Conservation (phyloP, 768 basidiomycete species). For the Fomitopsis pulvina region DNA sequence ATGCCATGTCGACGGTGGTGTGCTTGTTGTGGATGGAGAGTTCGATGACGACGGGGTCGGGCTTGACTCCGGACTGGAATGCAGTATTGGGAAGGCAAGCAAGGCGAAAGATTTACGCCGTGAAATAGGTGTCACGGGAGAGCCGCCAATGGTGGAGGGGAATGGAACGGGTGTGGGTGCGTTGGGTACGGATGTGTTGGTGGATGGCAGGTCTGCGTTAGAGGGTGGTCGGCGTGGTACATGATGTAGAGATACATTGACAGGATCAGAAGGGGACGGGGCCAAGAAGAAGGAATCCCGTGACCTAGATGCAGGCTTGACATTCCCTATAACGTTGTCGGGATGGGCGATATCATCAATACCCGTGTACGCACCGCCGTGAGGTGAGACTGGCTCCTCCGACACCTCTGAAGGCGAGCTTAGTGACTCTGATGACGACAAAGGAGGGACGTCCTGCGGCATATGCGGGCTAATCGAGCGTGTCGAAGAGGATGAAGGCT, state of each 20-base stretch:
- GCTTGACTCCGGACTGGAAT: conserved; percentile 17
- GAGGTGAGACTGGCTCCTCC: conserved; percentile 23
- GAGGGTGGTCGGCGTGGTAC: conserved; percentile 7
- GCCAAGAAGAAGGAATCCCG: conserved; percentile 12
- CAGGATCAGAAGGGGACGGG: background rate
- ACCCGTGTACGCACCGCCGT: conserved; percentile 3
- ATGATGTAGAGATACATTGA: conserved; percentile 8
- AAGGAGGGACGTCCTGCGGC: conserved; percentile 36
- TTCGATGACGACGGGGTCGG: background rate
- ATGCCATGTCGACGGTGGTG: conserved; percentile 27
- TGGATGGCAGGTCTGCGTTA: conserved; percentile 4
- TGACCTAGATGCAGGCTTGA: conserved; percentile 1
- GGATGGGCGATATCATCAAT: background rate
- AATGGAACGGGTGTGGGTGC: conserved; percentile 34
- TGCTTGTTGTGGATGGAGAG: background rate
- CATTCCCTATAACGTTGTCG: background rate
- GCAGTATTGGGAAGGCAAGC: conserved; percentile 25
- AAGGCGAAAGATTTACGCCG: conserved; percentile 31
- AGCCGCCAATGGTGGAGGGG: conserved; percentile 31
- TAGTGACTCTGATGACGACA: conserved; percentile 53
- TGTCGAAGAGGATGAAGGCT: conserved; percentile 23
- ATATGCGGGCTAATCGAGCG: conserved; percentile 30
- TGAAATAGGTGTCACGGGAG: conserved; percentile 24
- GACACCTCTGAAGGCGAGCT: conserved; percentile 49
- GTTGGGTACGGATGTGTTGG: conserved; percentile 9